A percentile compares a stretch with the other conserved stretches of the same genome.
These are phyloP conservation scores for Pythium volutum DNA, from an alignment of 352 stramenopile species.

Conservation along the genomic window DNA sequence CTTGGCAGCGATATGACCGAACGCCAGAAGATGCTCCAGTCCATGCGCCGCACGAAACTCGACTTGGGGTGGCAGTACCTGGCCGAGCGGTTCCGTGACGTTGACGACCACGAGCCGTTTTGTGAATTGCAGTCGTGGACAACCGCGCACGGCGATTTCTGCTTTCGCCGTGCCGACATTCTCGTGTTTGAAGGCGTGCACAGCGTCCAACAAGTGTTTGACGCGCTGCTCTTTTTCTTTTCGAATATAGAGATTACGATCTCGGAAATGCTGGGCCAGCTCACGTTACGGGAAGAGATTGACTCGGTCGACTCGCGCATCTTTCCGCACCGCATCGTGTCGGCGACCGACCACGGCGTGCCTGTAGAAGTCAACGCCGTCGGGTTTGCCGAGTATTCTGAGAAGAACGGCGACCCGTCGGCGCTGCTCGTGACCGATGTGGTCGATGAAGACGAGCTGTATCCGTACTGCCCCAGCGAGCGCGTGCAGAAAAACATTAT, in stretches of 20 bases:
- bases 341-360: slow-evolving; percentile 25
- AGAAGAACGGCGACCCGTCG: too few relatives aligned
- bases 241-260: slow-evolving; percentile 61
- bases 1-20: slow-evolving; percentile 3
- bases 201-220: slow-evolving; percentile 52
- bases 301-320: slow-evolving; percentile 32
- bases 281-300: slow-evolving; percentile 51
- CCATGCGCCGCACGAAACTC: slow-evolving; percentile 3
- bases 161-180: slow-evolving; percentile 26
- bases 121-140: background rate
- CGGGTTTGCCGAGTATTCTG: slow-evolving; percentile 29
- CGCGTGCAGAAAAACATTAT: slow-evolving; percentile 6
- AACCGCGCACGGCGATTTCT: slow-evolving; percentile 5
- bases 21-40: slow-evolving; percentile 2
- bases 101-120: background rate
- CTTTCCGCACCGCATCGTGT: slow-evolving; percentile 44
- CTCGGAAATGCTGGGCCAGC: slow-evolving; percentile 42
- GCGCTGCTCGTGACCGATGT: background rate
- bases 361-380: slow-evolving; percentile 22
- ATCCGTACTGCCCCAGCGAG: background rate
- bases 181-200: slow-evolving; percentile 39
- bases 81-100: background rate
- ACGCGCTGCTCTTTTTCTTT: slow-evolving; percentile 42
- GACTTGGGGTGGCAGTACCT: slow-evolving; percentile 1
- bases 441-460: slow-evolving; percentile 6